A percentile compares a stretch with the other conserved stretches of the same genome.
Conservation (phyloP, 2,329 filamentous ascomycete genomes). For the Pseudopithomyces chartarum region DNA sequence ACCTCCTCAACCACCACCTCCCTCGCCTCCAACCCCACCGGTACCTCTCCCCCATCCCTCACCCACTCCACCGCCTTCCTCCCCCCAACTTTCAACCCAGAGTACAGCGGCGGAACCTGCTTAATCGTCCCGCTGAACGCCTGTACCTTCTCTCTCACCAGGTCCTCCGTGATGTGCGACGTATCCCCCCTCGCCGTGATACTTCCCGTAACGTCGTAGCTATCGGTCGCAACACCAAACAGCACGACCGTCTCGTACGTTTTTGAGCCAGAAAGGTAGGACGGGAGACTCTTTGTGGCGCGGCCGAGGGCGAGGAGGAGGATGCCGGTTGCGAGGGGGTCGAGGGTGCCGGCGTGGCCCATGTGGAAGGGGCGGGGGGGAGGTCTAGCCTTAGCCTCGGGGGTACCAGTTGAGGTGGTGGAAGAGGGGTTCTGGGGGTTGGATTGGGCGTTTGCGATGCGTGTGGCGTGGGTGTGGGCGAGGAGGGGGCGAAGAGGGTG, state of each 20-base stretch:
- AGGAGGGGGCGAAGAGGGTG: conserved; percentile 10
- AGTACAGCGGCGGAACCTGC: conserved; percentile 35
- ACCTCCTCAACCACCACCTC: conserved; percentile 35
- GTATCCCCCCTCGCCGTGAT: conserved; percentile 16
- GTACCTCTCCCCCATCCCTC: conserved; percentile 28
- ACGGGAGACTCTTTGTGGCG: conserved; percentile 34
- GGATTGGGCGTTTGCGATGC: conserved; percentile 1
- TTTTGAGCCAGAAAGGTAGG: conserved; percentile 33
- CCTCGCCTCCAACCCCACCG: conserved; percentile 29
- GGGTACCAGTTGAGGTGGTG: not conserved
- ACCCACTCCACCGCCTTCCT: conserved; percentile 38
- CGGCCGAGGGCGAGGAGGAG: conserved; percentile 38
- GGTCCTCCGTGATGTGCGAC: conserved; percentile 23
- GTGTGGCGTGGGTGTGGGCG: not conserved
- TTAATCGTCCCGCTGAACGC: conserved; percentile 27
- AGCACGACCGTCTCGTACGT: conserved; percentile 35
- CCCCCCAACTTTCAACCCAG: conserved; percentile 36
- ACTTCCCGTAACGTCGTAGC: conserved; percentile 32
- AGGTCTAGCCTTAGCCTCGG: conserved; percentile 14
- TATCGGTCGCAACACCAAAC: conserved; percentile 37
- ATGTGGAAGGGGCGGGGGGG: conserved; percentile 29
- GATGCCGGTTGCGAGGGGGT: conserved; percentile 35
- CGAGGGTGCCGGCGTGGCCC: conserved; percentile 38
- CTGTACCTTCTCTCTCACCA: conserved; percentile 24
- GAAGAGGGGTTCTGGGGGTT: not conserved